Percentiles rank a stretch among this genome's conserved stretches.
phyloP scores from a whole-genome alignment of 257 asterid species.

The Nicotiana paniculata region DNA sequence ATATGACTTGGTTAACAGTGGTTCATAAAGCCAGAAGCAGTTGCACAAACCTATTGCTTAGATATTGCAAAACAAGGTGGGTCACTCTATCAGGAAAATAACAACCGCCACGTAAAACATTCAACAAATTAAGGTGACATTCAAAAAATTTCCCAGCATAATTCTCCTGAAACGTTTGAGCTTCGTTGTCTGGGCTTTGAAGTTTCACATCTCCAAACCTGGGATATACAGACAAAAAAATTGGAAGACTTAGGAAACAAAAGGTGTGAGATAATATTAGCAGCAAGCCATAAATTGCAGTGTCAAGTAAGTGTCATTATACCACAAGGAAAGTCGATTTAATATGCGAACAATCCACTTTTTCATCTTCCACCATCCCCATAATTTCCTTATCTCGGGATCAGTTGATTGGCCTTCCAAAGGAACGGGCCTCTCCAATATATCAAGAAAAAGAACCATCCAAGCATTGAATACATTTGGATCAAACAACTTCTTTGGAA shows the following conservation, averaged over 20 bases:
- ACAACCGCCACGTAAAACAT: slow-evolving; percentile 76
- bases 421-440: slow-evolving; percentile 93
- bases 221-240: not conserved
- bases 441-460: slow-evolving; percentile 84
- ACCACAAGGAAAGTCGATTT: slow-evolving; percentile 54
- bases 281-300: slow-evolving; percentile 11
- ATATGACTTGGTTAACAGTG: not conserved
- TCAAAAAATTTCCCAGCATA: slow-evolving; percentile 92
- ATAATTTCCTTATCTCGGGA: slow-evolving; percentile 80
- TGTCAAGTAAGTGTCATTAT: slow-evolving; percentile 10
- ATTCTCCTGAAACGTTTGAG: slow-evolving; percentile 92
- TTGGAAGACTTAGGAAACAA: slow-evolving; percentile 1
- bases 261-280: not conserved
- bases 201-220: slow-evolving; percentile 94
- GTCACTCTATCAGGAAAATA: slow-evolving; percentile 94
- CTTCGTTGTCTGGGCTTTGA: slow-evolving; percentile 87
- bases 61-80: slow-evolving; percentile 89
- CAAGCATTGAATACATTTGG: slow-evolving; percentile 86
- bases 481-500: slow-evolving; percentile 86
- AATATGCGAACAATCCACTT: slow-evolving; percentile 94
- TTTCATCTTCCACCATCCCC: slow-evolving; percentile 99
- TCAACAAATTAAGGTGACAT: slow-evolving; percentile 83
- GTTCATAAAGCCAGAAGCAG: not conserved
- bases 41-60: slow-evolving; percentile 74
- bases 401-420: slow-evolving; percentile 86